A percentile compares a stretch with the other conserved stretches of the same genome.
Conservation (phyloP, 495 filamentous ascomycete genomes). For the Lasiosphaeria ovina region DNA sequence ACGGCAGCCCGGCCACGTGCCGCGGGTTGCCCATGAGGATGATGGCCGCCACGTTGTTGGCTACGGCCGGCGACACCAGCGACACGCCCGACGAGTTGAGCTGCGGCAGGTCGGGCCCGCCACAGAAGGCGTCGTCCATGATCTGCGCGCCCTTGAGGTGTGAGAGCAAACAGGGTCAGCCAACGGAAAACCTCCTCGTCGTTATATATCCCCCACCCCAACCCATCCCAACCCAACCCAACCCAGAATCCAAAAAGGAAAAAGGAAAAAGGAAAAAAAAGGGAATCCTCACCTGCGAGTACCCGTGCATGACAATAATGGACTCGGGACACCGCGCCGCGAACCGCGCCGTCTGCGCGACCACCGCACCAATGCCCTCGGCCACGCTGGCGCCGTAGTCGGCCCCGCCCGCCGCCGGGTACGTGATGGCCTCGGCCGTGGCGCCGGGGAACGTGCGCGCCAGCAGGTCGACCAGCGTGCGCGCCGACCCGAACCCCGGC, state of each 20-base stretch:
- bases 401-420: constrained; percentile 56
- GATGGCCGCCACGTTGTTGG: constrained; percentile 53
- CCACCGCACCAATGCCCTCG: constrained; percentile 50
- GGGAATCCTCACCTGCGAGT: constrained; percentile 49
- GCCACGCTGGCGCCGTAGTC: constrained; percentile 51
- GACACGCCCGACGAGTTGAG: constrained; percentile 42
- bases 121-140: constrained; percentile 59
- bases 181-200: not conserved
- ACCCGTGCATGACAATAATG: constrained; percentile 56
- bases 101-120: constrained; percentile 53
- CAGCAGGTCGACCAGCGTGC: constrained; percentile 51
- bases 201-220: not conserved
- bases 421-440: constrained; percentile 54
- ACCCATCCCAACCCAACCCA: no score
- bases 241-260: no score
- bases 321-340: constrained; percentile 49
- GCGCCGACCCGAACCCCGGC: constrained; percentile 52
- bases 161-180: not conserved
- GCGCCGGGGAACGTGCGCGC: constrained; percentile 47
- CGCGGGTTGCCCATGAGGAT: constrained; percentile 62
- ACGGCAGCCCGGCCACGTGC: constrained; percentile 48
- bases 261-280: not conserved
- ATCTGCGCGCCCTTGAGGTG: constrained; percentile 53
- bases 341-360: constrained; percentile 51
- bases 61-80: constrained; percentile 43